These are phyloP conservation scores for Aspergillus sp. DNA, from an alignment of 2,329 filamentous ascomycete species.

Conservation along the genomic window DNA sequence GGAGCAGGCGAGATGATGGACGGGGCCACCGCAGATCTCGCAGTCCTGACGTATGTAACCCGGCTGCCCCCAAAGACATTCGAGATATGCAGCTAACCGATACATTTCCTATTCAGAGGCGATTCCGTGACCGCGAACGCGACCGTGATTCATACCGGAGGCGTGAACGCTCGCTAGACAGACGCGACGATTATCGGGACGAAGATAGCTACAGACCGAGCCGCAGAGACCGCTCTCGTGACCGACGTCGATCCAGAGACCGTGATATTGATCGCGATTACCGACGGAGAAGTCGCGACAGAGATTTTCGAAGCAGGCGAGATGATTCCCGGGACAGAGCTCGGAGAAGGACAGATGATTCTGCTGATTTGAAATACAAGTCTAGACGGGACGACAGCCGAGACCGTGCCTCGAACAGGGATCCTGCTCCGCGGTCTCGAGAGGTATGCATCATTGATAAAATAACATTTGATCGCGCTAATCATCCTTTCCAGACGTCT, in stretches of 20 bases:
- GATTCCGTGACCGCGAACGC: slow-evolving; percentile 50
- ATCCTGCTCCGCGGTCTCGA: slow-evolving; percentile 45
- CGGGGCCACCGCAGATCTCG: slow-evolving; percentile 43
- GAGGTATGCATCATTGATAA: slow-evolving; percentile 49
- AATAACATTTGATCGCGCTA: not conserved
- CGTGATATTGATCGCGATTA: slow-evolving; percentile 55
- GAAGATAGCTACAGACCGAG: slow-evolving; percentile 60
- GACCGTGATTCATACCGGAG: slow-evolving; percentile 58
- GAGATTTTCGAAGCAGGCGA: slow-evolving; percentile 64
- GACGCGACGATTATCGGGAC: slow-evolving; percentile 45
- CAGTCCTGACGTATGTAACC: slow-evolving; percentile 43
- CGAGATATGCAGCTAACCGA: slow-evolving; percentile 7
- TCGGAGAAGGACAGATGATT: slow-evolving; percentile 62
- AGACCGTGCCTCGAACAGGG: slow-evolving; percentile 49
- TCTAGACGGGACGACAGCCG: slow-evolving; percentile 63
- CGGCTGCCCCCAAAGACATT: not conserved
- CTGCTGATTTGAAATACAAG: slow-evolving; percentile 65
- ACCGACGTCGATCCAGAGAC: slow-evolving; percentile 59
- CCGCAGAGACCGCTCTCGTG: slow-evolving; percentile 59
- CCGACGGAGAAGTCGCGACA: slow-evolving; percentile 61
- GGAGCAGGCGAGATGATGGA: slow-evolving; percentile 48
- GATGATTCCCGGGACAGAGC: slow-evolving; percentile 67
- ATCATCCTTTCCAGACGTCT: slow-evolving; percentile 39
- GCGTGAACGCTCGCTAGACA: slow-evolving; percentile 63
- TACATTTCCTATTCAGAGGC: slow-evolving; percentile 41